Evolutionary conservation across 306 rosid species (phyloP).

Genomic region (Gleditsia sinensis): DNA sequence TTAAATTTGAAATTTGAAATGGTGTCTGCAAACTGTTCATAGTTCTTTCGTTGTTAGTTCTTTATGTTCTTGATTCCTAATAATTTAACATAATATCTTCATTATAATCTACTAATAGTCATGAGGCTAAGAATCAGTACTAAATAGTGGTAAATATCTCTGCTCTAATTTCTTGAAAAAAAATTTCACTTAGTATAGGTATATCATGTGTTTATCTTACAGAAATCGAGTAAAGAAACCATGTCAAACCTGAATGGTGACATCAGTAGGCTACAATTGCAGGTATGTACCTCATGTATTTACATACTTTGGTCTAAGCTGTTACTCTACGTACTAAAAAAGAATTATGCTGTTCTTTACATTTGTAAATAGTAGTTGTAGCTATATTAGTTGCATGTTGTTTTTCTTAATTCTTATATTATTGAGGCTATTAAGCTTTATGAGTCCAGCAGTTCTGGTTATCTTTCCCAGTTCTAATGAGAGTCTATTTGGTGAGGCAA

Average conservation of each 20-base stretch:
- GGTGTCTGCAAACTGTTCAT: background rate
- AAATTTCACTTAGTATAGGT: conserved; percentile 31
- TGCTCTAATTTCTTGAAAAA: conserved; percentile 17
- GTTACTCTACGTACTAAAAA: background rate
- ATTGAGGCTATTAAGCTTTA: conserved; percentile 3
- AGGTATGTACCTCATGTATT: conserved; percentile 56
- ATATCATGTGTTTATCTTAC: conserved; percentile 41
- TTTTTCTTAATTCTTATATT: background rate
- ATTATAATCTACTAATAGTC: background rate
- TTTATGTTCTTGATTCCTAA: background rate
- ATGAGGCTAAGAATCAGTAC: conserved; percentile 11
- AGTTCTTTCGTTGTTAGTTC: background rate
- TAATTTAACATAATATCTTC: conserved; percentile 4
- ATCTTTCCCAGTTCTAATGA: background rate
- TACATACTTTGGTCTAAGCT: conserved; percentile 24
- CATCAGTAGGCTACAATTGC: conserved; percentile 50
- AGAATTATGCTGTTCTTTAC: background rate
- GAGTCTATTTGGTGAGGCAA: conserved; percentile 21
- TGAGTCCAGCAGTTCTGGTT: background rate
- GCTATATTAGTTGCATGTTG: background rate
- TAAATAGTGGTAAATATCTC: background rate
- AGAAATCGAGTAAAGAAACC: conserved; percentile 59
- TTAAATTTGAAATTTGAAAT: background rate
- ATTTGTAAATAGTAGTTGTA: background rate
- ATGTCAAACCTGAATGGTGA: conserved; percentile 51